Evolutionary conservation across 1,284 basidiomycete species (phyloP), one percentile per base, ranked within the genome.

Genomic region (Pyrrhoderma noxium): DNA sequence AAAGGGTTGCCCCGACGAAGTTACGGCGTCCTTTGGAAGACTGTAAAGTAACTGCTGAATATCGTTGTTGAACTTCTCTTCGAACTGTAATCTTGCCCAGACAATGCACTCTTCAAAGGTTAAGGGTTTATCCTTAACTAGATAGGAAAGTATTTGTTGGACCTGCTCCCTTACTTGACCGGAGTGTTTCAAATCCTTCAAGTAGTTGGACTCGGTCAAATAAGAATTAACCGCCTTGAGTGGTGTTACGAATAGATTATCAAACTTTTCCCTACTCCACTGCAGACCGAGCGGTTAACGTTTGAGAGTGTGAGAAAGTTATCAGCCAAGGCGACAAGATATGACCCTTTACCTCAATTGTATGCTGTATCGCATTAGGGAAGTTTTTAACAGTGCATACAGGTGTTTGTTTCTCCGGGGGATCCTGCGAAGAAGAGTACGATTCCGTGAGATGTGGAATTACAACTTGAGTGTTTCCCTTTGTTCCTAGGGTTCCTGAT

Each of bases 301-400:
- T n/a, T n/a, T n/a, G n/a, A n/a, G n/a, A n/a, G n/a, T n/a, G n/a
- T n/a, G n/a, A n/a, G n/a, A n/a, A n/a, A n/a, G n/a, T n/a, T n/a
- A n/a, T n/a, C n/a, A 55, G 44, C 48, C 16, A 46, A 46, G 55
- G n/a, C 48, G 53, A 25, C 14, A 21, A 39, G 22, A 22, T 25
- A 35, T 40, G 22, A 11, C 47, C 3, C 55, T 70, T 57, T 60
- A 87, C 88, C 74, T 95, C 90, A 58, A 99, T 99, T n/a, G 95
- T 98, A 71, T 99, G 96, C 61, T 93, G 87, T 60, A 99, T 99
- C 34, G 89, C 86, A 66, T 99, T 97, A 25, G 96, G 96, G 81
- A 99, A 99, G 71, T 93, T 98, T 74, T 98, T 99, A 64, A 99
- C 89, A 8, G 96, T 99, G 70, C 97, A 99, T 38, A 92, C 92